phyloP scores from a whole-genome alignment of 176 grass and related monocot species.

The Musa schizocarpa region DNA sequence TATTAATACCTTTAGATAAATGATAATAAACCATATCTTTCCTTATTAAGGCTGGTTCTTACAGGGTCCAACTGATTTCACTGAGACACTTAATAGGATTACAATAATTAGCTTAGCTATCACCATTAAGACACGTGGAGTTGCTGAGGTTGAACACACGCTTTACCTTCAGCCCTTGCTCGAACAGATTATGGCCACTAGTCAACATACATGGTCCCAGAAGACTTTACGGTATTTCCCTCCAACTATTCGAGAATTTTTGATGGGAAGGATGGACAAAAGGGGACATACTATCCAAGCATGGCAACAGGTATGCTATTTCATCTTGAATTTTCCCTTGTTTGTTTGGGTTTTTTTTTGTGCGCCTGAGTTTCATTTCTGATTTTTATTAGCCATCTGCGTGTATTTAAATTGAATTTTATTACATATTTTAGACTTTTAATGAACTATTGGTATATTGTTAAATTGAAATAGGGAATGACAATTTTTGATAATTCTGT shows the following conservation, averaged over 20 bases:
- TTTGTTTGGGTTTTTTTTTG: neutral
- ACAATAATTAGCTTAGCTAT: slow-evolving; percentile 99
- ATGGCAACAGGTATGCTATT: slow-evolving; percentile 65
- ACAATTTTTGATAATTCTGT: too few species aligned
- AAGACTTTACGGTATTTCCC: slow-evolving; percentile 86
- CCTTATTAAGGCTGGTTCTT: slow-evolving; percentile 19
- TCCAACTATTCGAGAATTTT: slow-evolving; percentile 67
- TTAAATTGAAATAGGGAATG: too few species aligned
- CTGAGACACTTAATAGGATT: slow-evolving; percentile 96
- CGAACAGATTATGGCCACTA: slow-evolving; percentile 98
- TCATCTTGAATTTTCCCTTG: neutral
- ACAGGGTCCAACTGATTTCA: slow-evolving; percentile 95
- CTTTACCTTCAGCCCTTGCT: slow-evolving; percentile 89
- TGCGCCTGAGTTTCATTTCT: too few species aligned
- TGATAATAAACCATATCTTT: neutral
- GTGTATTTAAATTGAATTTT: neutral
- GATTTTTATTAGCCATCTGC: too few species aligned
- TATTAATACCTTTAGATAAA: neutral
- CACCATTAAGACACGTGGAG: slow-evolving; percentile 93
- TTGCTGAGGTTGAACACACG: slow-evolving; percentile 94
- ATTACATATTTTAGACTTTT: too few species aligned
- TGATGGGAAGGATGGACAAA: slow-evolving; percentile 72
- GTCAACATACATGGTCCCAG: slow-evolving; percentile 93
- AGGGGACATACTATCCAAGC: slow-evolving; percentile 82
- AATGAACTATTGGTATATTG: too few species aligned